These are phyloP conservation scores for Serendipita sp. DNA, from an alignment of 768 basidiomycete genomes.

Conservation along the genomic window DNA sequence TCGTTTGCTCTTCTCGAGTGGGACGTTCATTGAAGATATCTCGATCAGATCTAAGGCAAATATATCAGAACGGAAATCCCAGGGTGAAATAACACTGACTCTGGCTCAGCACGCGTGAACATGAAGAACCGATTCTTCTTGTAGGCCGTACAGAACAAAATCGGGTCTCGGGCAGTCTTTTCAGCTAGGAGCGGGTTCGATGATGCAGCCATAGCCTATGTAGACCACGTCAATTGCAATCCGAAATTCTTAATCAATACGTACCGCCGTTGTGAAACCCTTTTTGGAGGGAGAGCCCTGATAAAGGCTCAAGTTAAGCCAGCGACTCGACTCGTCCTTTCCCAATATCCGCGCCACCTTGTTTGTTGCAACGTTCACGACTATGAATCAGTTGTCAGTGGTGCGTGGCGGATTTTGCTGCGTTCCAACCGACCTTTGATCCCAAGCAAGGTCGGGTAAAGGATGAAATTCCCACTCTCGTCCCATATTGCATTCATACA, in stretches of 20 bases:
- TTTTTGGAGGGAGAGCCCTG: constrained; percentile 89
- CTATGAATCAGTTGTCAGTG: constrained; percentile 23
- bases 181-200: constrained; percentile 87
- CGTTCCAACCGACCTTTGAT: constrained; percentile 56
- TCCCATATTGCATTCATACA: constrained; percentile 95
- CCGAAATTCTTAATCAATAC: constrained; percentile 16
- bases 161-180: constrained; percentile 73
- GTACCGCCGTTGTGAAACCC: constrained; percentile 61
- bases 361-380: constrained; percentile 89
- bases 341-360: constrained; percentile 76
- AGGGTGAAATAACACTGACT: constrained; percentile 34
- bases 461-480: constrained; percentile 84
- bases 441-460: constrained; percentile 87
- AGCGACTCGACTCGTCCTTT: constrained; percentile 86
- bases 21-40: constrained; percentile 98
- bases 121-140: constrained; percentile 88
- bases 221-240: constrained; percentile 1
- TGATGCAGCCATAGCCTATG: constrained; percentile 84
- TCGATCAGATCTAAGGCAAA: constrained; percentile 39
- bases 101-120: constrained; percentile 80
- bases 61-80: neutral
- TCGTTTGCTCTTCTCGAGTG: constrained; percentile 85
- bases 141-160: constrained; percentile 82
- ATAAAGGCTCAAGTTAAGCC: constrained; percentile 75
- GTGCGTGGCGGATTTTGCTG: neutral